Percentiles rank a stretch among this genome's conserved stretches.
phyloP scores from a whole-genome alignment of 179 eudicot genomes.

The Spergularia azorica region DNA sequence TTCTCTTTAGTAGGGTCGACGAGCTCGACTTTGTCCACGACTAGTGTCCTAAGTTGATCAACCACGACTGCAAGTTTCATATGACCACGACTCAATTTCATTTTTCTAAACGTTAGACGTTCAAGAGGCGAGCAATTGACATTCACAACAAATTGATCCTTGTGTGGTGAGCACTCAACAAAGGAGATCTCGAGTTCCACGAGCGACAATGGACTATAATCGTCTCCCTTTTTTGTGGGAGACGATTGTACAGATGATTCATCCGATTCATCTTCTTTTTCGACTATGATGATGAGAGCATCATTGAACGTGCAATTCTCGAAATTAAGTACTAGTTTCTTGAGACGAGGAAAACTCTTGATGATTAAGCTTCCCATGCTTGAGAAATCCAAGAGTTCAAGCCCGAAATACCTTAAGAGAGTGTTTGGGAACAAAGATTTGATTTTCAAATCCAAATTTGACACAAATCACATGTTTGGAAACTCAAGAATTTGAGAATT shows the following conservation, averaged over 20 bases:
- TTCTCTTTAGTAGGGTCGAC: too few species aligned
- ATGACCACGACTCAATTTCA: background rate
- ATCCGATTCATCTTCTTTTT: background rate
- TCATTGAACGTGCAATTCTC: constrained; percentile 10
- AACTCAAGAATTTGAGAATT: too few species aligned
- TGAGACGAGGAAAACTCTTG: background rate
- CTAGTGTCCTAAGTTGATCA: background rate
- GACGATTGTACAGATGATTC: too few species aligned
- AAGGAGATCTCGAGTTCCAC: background rate
- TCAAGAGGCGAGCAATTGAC: background rate
- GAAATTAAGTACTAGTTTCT: constrained; percentile 12
- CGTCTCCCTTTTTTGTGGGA: background rate
- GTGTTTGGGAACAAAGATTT: too few species aligned
- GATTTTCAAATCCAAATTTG: too few species aligned
- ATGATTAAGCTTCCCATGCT: background rate
- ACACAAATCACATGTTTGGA: too few species aligned
- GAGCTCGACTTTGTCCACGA: background rate
- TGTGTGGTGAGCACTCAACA: background rate
- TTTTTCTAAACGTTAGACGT: background rate
- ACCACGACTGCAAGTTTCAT: background rate
- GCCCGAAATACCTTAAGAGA: background rate
- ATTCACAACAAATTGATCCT: background rate
- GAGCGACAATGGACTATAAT: background rate
- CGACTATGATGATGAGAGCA: background rate
- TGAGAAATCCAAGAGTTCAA: background rate